Evolutionary conservation across 1,139 yeast species (phyloP).

Genomic region (Geotrichum candidum): DNA sequence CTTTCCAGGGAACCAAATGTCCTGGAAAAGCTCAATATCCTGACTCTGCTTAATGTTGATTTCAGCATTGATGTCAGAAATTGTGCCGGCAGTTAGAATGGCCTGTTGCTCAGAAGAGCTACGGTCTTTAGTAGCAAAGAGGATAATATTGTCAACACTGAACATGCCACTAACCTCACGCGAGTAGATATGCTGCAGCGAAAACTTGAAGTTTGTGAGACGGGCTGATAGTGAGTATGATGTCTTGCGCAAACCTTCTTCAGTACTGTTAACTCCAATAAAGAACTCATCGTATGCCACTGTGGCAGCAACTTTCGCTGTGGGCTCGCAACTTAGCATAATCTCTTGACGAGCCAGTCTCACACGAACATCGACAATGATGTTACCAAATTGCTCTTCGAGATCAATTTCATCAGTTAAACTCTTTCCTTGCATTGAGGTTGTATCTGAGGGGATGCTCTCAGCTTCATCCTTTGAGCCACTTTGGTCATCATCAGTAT

Average conservation of each 20-base stretch:
- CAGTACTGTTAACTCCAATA: slow-evolving; percentile 51
- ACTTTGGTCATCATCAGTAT: slow-evolving; percentile 23
- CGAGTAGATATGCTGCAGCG: slow-evolving; percentile 84
- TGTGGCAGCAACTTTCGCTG: slow-evolving; percentile 84
- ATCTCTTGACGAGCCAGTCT: slow-evolving; percentile 67
- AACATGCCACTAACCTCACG: slow-evolving; percentile 81
- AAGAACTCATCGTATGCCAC: slow-evolving; percentile 64
- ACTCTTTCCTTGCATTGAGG: background rate
- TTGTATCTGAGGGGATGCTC: background rate
- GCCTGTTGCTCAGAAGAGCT: slow-evolving; percentile 21
- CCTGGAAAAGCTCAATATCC: slow-evolving; percentile 74
- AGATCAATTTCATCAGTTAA: slow-evolving; percentile 8
- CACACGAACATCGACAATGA: slow-evolving; percentile 61
- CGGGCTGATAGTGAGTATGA: slow-evolving; percentile 43
- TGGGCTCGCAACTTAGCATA: slow-evolving; percentile 83
- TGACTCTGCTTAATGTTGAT: slow-evolving; percentile 80
- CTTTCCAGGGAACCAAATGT: slow-evolving; percentile 66
- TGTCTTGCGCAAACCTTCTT: slow-evolving; percentile 23
- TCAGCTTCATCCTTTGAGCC: slow-evolving; percentile 27
- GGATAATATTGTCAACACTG: slow-evolving; percentile 46
- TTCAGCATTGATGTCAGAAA: slow-evolving; percentile 55
- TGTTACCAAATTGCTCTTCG: slow-evolving; percentile 34
- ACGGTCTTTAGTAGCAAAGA: slow-evolving; percentile 33
- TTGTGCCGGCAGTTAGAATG: slow-evolving; percentile 42
- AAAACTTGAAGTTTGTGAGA: slow-evolving; percentile 52